Percentiles rank a stretch among this genome's conserved stretches.
Evolutionary conservation across 2,329 filamentous ascomycete genomes (phyloP).

Genomic region (Chaetomium strumarium): DNA sequence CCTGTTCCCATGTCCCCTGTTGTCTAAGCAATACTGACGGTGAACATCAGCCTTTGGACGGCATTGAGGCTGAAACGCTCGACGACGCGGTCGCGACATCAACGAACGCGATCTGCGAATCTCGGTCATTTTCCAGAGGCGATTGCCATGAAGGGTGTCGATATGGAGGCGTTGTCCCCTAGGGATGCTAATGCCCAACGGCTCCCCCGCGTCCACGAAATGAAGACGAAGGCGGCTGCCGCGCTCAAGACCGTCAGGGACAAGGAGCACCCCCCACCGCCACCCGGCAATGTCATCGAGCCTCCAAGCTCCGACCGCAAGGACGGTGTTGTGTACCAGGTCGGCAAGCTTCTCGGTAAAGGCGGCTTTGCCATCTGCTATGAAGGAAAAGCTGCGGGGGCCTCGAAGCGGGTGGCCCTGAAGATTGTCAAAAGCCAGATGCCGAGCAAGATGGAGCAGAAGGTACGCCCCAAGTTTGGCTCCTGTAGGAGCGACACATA

Average conservation of each 20-base stretch:
- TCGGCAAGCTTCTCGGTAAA: conserved; percentile 69
- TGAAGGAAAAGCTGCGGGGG: conserved; percentile 60
- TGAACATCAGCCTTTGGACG: background rate
- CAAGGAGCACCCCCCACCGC: conserved; percentile 61
- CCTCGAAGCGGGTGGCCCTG: conserved; percentile 63
- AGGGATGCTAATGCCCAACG: conserved; percentile 59
- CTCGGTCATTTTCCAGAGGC: conserved; percentile 14
- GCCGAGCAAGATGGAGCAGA: conserved; percentile 77
- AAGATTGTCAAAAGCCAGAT: conserved; percentile 82
- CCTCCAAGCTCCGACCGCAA: conserved; percentile 63
- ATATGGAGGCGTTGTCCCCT: conserved; percentile 59
- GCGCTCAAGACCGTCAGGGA: conserved; percentile 54
- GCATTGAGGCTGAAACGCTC: background rate
- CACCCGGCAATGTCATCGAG: conserved; percentile 54
- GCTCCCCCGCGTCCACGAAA: conserved; percentile 41
- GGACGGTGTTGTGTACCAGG: conserved; percentile 66
- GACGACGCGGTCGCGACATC: background rate
- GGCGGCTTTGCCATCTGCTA: conserved; percentile 81
- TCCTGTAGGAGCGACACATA: background rate
- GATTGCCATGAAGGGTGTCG: conserved; percentile 45
- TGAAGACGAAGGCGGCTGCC: conserved; percentile 47
- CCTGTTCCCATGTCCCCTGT: background rate
- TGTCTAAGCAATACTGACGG: background rate
- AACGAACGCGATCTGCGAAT: background rate
- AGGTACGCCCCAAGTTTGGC: conserved; percentile 44